Evolutionary conservation across 2,329 filamentous ascomycete genomes (phyloP).

Genomic region (Calonectria pseudoreteaudii): DNA sequence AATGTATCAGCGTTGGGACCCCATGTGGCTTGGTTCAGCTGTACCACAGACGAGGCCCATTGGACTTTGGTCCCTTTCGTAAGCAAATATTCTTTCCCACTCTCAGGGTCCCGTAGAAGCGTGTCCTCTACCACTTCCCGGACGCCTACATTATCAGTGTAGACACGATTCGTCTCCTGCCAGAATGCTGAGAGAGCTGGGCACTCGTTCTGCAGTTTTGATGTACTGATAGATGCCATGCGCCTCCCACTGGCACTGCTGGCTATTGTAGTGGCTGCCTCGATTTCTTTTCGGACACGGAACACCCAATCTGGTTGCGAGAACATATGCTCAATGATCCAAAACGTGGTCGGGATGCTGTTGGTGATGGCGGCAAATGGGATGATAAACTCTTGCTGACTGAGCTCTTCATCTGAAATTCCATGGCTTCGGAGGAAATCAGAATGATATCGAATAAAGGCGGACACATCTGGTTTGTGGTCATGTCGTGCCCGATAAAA

Average conservation of each 20-base stretch:
- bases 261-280: neutral
- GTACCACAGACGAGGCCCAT: slow-evolving; percentile 11
- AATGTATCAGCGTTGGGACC: slow-evolving; percentile 2
- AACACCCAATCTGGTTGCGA: neutral
- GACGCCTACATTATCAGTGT: slow-evolving; percentile 2
- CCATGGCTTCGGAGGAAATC: slow-evolving; percentile 2
- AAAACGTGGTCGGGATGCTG: slow-evolving; percentile 22
- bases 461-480: slow-evolving; percentile 11
- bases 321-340: slow-evolving; percentile 21
- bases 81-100: slow-evolving; percentile 17
- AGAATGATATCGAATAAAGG: slow-evolving; percentile 1
- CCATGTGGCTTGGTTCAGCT: slow-evolving; percentile 11
- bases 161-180: slow-evolving; percentile 15
- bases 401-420: neutral
- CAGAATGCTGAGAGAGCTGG: slow-evolving; percentile 13
- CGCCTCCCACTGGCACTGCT: neutral
- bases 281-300: slow-evolving; percentile 11
- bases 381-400: slow-evolving; percentile 9
- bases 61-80: slow-evolving; percentile 21
- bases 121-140: slow-evolving; percentile 14
- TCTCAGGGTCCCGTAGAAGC: slow-evolving; percentile 2
- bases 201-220: slow-evolving; percentile 9
- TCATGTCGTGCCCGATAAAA: slow-evolving; percentile 11
- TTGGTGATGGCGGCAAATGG: slow-evolving; percentile 18
- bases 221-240: neutral